Percentiles rank a stretch among this genome's conserved stretches.
These are phyloP conservation scores for Fusarium kyushuense DNA, from an alignment of 2,329 filamentous ascomycete genomes.

Conservation along the genomic window DNA sequence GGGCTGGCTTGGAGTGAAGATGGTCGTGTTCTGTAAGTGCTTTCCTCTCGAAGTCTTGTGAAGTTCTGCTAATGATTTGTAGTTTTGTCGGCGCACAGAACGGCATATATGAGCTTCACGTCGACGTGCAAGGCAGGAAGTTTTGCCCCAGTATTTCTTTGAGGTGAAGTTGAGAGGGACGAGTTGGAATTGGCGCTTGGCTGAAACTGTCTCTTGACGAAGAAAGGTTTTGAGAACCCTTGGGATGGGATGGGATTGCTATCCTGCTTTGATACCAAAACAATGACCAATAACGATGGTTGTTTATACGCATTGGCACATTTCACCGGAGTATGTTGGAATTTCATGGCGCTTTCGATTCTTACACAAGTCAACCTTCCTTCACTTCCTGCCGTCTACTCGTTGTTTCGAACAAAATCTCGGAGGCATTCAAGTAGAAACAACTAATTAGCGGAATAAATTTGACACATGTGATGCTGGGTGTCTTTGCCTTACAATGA, in stretches of 20 bases:
- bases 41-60: background rate
- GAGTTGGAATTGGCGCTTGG: background rate
- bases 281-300: slow-evolving; percentile 39
- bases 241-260: background rate
- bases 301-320: slow-evolving; percentile 38
- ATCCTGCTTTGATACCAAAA: slow-evolving; percentile 40
- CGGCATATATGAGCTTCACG: slow-evolving; percentile 79
- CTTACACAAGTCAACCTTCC: slow-evolving; percentile 7
- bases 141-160: slow-evolving; percentile 66
- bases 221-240: slow-evolving; percentile 20
- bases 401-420: slow-evolving; percentile 5
- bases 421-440: background rate
- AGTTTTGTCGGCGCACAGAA: slow-evolving; percentile 76
- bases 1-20: slow-evolving; percentile 73
- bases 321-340: slow-evolving; percentile 38
- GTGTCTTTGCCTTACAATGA: background rate
- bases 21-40: slow-evolving; percentile 67
- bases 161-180: slow-evolving; percentile 55
- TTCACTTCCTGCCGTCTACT: slow-evolving; percentile 30
- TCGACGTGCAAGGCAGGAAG: slow-evolving; percentile 73
- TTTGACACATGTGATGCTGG: background rate
- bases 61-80: slow-evolving; percentile 32
- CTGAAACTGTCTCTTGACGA: slow-evolving; percentile 11
- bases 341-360: slow-evolving; percentile 33
- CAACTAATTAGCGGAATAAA: background rate